A percentile compares a stretch with the other conserved stretches of the same genome.
Conservation (phyloP, 2,329 filamentous ascomycete genomes). For the Dactylellina leptospora region DNA sequence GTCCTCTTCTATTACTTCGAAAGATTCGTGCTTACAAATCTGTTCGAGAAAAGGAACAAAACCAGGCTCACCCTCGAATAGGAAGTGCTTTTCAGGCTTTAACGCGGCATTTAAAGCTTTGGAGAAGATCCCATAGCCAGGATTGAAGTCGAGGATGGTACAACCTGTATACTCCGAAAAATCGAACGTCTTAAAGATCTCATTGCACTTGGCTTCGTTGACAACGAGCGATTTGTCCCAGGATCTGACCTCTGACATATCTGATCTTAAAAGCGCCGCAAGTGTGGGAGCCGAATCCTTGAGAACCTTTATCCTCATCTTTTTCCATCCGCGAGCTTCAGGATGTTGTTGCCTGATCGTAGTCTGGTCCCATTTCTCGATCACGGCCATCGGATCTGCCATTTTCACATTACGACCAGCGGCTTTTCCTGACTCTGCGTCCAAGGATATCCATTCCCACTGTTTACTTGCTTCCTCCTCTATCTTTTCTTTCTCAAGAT, state of each 20-base stretch:
- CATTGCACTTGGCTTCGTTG: conserved; percentile 63
- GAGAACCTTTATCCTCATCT: neutral
- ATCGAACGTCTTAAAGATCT: conserved; percentile 75
- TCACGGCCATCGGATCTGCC: conserved; percentile 53
- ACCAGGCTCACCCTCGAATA: conserved; percentile 76
- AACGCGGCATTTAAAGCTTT: conserved; percentile 76
- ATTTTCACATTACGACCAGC: neutral
- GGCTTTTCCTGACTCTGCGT: neutral
- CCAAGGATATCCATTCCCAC: conserved; percentile 10
- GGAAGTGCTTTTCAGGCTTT: conserved; percentile 80
- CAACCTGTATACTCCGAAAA: conserved; percentile 77
- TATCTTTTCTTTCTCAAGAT: neutral
- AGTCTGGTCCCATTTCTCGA: neutral
- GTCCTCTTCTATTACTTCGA: conserved; percentile 66
- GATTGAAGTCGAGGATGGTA: conserved; percentile 87
- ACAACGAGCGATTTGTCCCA: conserved; percentile 23
- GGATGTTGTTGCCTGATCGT: neutral
- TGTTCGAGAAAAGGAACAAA: conserved; percentile 71
- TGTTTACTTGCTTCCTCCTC: neutral
- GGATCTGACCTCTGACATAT: conserved; percentile 16
- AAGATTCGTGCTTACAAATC: conserved; percentile 64
- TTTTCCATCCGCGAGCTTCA: neutral
- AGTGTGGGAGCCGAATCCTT: conserved; percentile 20
- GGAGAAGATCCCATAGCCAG: conserved; percentile 81
- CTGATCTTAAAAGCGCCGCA: neutral